Evolutionary conservation across 345 rosid species (phyloP).

Genomic region (Pelargonium nanum): DNA sequence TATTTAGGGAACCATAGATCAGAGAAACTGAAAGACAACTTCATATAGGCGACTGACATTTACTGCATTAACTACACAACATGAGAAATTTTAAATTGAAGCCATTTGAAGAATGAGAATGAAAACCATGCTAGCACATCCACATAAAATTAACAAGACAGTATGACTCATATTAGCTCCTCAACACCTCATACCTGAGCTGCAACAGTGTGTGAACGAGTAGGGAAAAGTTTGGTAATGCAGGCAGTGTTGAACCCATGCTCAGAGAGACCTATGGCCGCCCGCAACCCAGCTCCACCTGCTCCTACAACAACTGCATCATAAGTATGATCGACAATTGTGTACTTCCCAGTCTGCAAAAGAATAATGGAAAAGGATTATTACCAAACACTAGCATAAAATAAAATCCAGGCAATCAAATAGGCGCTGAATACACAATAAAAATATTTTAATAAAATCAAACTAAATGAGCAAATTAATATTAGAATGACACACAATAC

Average conservation of each 20-base stretch:
- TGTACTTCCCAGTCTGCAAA: conserved; percentile 47
- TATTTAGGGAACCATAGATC: not conserved
- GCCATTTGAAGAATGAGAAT: not conserved
- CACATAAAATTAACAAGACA: too few relatives aligned
- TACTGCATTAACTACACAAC: not conserved
- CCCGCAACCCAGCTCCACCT: conserved; percentile 95
- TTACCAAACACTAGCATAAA: not conserved
- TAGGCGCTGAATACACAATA: not conserved
- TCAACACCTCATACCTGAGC: conserved; percentile 56
- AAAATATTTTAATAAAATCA: too few relatives aligned
- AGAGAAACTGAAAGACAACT: not conserved
- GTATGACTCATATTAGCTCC: not conserved
- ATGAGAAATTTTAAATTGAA: not conserved
- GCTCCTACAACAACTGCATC: conserved; percentile 98
- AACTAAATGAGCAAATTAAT: not conserved
- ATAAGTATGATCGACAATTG: conserved; percentile 86
- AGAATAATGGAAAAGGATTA: conserved; percentile 7
- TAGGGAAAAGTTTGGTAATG: conserved; percentile 92
- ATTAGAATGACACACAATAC: not conserved
- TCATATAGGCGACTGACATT: not conserved
- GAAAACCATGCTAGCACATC: not conserved
- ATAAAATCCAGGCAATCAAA: not conserved
- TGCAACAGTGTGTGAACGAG: conserved; percentile 96
- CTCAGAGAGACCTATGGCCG: conserved; percentile 96
- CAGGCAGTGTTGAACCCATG: conserved; percentile 99